phyloP scores from a whole-genome alignment of 768 basidiomycete genomes.

The Mrakia blollopis region DNA sequence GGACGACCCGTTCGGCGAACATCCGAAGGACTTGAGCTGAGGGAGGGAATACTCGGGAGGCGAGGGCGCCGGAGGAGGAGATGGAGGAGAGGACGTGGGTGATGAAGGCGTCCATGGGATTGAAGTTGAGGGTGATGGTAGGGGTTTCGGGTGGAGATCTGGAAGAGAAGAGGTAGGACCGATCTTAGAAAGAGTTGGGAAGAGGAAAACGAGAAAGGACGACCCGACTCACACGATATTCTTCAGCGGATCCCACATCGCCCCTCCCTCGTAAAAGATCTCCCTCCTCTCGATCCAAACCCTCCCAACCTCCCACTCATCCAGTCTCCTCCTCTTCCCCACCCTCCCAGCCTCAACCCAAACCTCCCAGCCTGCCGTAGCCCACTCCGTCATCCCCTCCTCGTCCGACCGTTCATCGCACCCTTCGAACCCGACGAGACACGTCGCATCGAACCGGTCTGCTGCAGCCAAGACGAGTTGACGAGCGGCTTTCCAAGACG shows the following conservation, averaged over 20 bases:
- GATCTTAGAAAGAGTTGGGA: conserved; percentile 56
- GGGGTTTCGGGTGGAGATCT: conserved; percentile 14
- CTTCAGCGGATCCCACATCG: conserved; percentile 67
- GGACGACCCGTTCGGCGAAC: conserved; percentile 78
- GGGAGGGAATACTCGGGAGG: conserved; percentile 79
- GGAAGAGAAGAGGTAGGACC: background rate
- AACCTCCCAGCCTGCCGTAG: conserved; percentile 79
- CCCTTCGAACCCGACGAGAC: conserved; percentile 83
- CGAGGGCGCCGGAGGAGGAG: conserved; percentile 62
- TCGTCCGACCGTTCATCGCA: conserved; percentile 73
- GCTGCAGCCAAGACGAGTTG: conserved; percentile 67
- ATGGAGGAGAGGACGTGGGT: conserved; percentile 56
- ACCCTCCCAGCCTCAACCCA: conserved; percentile 46
- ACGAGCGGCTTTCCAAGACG: conserved; percentile 59
- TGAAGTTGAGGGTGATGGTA: conserved; percentile 66
- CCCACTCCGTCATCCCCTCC: conserved; percentile 69
- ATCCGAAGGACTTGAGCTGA: conserved; percentile 67
- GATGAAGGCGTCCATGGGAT: conserved; percentile 91
- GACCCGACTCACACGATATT: conserved; percentile 52
- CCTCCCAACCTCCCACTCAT: conserved; percentile 86
- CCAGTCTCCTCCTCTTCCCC: conserved; percentile 23
- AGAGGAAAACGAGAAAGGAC: background rate
- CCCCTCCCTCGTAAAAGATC: conserved; percentile 68
- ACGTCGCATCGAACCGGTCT: conserved; percentile 79
- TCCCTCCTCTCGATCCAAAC: conserved; percentile 95